Percentiles rank a stretch among this genome's conserved stretches.
Conservation (phyloP, 768 basidiomycete species). For the Thelephora aurantiotincta region DNA sequence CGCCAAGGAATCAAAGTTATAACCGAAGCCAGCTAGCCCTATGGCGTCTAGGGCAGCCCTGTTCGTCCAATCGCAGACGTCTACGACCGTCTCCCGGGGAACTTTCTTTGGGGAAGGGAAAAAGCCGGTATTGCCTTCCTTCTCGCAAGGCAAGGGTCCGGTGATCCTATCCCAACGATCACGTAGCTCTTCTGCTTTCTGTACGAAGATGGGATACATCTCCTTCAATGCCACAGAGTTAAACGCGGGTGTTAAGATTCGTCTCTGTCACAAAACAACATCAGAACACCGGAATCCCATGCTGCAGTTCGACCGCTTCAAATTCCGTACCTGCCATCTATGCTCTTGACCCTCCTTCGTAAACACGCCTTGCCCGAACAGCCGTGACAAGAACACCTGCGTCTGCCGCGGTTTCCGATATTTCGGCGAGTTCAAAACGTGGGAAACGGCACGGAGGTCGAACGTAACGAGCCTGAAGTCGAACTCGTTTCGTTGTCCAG, state of each 20-base stretch:
- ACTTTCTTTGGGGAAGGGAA: neutral
- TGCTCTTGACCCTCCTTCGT: slow-evolving; percentile 29
- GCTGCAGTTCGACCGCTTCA: neutral
- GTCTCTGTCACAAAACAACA: slow-evolving; percentile 16
- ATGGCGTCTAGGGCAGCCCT: slow-evolving; percentile 67
- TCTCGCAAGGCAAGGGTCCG: slow-evolving; percentile 5
- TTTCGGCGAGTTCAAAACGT: slow-evolving; percentile 31
- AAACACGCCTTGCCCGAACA: slow-evolving; percentile 35
- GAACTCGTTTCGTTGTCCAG: neutral
- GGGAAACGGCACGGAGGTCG: slow-evolving; percentile 32
- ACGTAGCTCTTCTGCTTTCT: slow-evolving; percentile 35
- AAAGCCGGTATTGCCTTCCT: neutral
- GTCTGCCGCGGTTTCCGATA: slow-evolving; percentile 50
- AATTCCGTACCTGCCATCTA: neutral
- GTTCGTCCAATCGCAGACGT: slow-evolving; percentile 52
- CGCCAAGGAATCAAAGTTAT: slow-evolving; percentile 36
- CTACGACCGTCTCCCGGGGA: slow-evolving; percentile 18
- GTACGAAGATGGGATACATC: slow-evolving; percentile 32
- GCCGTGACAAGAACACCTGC: slow-evolving; percentile 27
- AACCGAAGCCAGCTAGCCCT: slow-evolving; percentile 55
- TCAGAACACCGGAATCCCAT: slow-evolving; percentile 6
- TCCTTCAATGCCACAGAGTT: slow-evolving; percentile 27
- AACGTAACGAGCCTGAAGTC: slow-evolving; percentile 41
- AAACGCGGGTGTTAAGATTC: slow-evolving; percentile 37
- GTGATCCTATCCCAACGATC: slow-evolving; percentile 23